A percentile compares a stretch with the other conserved stretches of the same genome.
Evolutionary conservation across 2,329 filamentous ascomycete species (phyloP).

Genomic region (Blumeriella jaapii): DNA sequence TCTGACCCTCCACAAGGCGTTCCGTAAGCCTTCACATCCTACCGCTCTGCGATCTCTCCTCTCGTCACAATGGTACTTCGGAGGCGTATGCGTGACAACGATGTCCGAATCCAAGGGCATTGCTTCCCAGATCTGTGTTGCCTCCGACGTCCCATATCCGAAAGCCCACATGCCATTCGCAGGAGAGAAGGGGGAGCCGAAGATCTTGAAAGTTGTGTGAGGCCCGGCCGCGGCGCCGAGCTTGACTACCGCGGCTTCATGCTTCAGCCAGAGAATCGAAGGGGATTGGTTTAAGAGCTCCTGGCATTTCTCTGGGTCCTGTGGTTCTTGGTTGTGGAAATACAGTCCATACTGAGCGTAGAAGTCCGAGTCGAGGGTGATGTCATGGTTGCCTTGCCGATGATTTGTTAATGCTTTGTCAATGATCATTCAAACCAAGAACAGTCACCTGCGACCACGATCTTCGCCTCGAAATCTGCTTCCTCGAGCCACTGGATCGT

Average conservation of each 20-base stretch:
- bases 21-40: constrained; percentile 50
- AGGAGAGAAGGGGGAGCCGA: constrained; percentile 60
- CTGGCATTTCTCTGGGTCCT: constrained; percentile 43
- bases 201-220: constrained; percentile 51
- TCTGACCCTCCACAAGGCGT: constrained; percentile 46
- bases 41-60: constrained; percentile 28
- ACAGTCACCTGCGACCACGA: constrained; percentile 60
- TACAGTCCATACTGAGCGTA: constrained; percentile 39
- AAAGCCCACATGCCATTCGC: constrained; percentile 53
- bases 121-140: constrained; percentile 41
- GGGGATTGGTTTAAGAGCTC: constrained; percentile 33
- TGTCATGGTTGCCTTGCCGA: constrained; percentile 69
- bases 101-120: constrained; percentile 54
- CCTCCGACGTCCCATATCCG: constrained; percentile 38
- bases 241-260: constrained; percentile 41
- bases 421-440: too few relatives aligned
- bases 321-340: constrained; percentile 45
- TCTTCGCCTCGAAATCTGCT: constrained; percentile 56
- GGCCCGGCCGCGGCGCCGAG: constrained; percentile 44
- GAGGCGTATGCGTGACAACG: constrained; percentile 60
- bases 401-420: too few relatives aligned
- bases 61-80: constrained; percentile 47
- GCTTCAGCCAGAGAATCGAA: constrained; percentile 52
- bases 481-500: constrained; percentile 56
- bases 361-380: constrained; percentile 56